Evolutionary conservation across 257 asterid species (phyloP).

Genomic region (Forsythia viridissima): DNA sequence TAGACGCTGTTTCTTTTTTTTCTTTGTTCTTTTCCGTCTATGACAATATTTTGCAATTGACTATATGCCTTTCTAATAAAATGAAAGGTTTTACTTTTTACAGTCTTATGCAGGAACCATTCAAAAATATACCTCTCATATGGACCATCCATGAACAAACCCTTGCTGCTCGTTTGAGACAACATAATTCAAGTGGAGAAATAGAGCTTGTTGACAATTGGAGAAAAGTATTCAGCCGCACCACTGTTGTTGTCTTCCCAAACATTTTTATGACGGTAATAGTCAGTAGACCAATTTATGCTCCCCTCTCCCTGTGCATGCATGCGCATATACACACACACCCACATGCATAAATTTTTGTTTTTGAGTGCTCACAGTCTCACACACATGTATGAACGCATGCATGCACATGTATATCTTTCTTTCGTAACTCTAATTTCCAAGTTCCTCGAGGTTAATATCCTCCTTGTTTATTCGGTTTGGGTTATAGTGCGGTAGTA

Average conservation of each 20-base stretch:
- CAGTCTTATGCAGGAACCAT: slow-evolving; percentile 99
- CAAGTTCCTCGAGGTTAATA: background rate
- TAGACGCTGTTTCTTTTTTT: background rate
- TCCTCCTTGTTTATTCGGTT: background rate
- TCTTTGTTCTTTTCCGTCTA: background rate
- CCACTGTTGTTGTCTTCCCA: slow-evolving; percentile 84
- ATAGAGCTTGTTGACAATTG: slow-evolving; percentile 59
- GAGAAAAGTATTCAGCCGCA: slow-evolving; percentile 76
- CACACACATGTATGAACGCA: background rate
- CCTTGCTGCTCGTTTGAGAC: slow-evolving; percentile 63
- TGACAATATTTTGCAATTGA: background rate
- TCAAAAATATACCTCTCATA: slow-evolving; percentile 68
- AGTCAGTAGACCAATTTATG: background rate
- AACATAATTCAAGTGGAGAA: slow-evolving; percentile 56
- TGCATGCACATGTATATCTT: background rate
- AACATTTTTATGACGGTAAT: slow-evolving; percentile 82
- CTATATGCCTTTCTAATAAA: slow-evolving; percentile 24
- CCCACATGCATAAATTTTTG: too few species aligned
- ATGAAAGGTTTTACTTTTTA: slow-evolving; percentile 54
- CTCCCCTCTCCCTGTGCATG: background rate
- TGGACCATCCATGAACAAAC: slow-evolving; percentile 89
- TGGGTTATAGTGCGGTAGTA: background rate
- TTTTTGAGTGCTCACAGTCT: too few species aligned
- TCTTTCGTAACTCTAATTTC: background rate
- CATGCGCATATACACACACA: too few species aligned